Base-by-base conservation (phyloP, 2,329 filamentous ascomycete genomes). In the Hysterium pulicare region DNA sequence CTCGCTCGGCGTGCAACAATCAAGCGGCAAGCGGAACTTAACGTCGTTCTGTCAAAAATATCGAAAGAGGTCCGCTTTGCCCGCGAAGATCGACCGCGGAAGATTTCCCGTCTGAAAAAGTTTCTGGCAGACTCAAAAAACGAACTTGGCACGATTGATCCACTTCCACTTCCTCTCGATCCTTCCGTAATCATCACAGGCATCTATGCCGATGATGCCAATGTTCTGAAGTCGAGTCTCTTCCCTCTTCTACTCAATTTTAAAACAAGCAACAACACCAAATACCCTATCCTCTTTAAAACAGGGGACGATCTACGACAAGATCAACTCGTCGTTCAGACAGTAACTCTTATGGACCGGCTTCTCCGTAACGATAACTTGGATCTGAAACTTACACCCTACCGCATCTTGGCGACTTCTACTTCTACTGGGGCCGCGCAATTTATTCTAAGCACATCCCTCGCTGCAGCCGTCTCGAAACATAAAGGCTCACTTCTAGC, bases 321-420 rank as follows among this genome's bases (percentile, higher is more conserved):
- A 68, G 93, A 98, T 61, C 93, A 98, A 62, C 80, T 98, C 2
- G 91, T 98, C 26, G 94, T 98, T 41, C 93, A 88, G 59, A 97
- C 97, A 59, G 96, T 98, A 64, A 95, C 89, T 0, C 78, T 98
- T 13, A 98, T 98, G 93, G 93, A 98, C 58, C 87, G 91, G 45
- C 80, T 98, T 1, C 77, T 98, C 4, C 87, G 88, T 46, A 96
- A 97, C 61, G 93, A 98, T 62, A 97, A 98, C 48, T 75, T 98
- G 8, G 93, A 98, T 61, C 77, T 98, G 33, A 96, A 94, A 61
- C 77, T 98, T 1, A 91, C 91, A 0, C 93, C 93, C 0, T 98
- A 98, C 72, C 91, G 91, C 56, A 96, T 97, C 50, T 79, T 98
- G 7, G 93, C 93, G 1, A 98, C 93, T 2, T 90, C 88, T 48